phyloP scores from a whole-genome alignment of 2,329 filamentous ascomycete genomes.

The Aspergillus uvarum region DNA sequence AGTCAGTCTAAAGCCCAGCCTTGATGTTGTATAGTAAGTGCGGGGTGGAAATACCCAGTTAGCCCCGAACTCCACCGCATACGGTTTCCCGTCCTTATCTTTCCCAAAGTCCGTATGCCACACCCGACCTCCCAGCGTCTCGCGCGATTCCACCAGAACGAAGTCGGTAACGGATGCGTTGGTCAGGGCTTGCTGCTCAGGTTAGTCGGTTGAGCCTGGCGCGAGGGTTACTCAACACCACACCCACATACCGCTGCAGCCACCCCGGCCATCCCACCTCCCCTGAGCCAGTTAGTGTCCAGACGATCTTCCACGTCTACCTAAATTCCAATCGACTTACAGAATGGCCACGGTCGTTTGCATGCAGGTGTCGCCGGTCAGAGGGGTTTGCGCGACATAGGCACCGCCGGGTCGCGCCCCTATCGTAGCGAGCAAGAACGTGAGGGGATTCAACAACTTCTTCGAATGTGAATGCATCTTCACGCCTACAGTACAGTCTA shows the following conservation, averaged over 20 bases:
- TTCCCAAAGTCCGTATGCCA: conserved; percentile 59
- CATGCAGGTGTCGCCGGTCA: conserved; percentile 23
- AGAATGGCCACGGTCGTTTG: conserved; percentile 37
- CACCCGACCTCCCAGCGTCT: conserved; percentile 63
- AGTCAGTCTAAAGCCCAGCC: background rate
- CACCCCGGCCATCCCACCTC: conserved; percentile 63
- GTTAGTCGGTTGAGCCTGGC: conserved; percentile 3
- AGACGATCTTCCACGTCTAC: background rate
- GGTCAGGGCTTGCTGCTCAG: conserved; percentile 54
- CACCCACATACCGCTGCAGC: conserved; percentile 54
- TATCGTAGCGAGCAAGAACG: background rate
- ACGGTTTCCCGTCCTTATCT: conserved; percentile 52
- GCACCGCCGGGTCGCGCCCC: background rate
- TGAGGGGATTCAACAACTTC: background rate
- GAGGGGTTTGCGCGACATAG: conserved; percentile 21
- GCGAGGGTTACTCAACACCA: background rate
- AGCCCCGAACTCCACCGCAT: conserved; percentile 63
- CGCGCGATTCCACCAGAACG: conserved; percentile 63
- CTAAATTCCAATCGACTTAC: conserved; percentile 22
- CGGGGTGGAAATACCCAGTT: conserved; percentile 64
- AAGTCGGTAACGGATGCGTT: conserved; percentile 65
- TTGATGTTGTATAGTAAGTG: background rate
- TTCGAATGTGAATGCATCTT: background rate
- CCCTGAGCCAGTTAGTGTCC: conserved; percentile 30
- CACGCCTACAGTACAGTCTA: background rate